Base-by-base conservation (phyloP, 2,329 filamentous ascomycete species). In the Colletotrichum neosansevieriae region DNA sequence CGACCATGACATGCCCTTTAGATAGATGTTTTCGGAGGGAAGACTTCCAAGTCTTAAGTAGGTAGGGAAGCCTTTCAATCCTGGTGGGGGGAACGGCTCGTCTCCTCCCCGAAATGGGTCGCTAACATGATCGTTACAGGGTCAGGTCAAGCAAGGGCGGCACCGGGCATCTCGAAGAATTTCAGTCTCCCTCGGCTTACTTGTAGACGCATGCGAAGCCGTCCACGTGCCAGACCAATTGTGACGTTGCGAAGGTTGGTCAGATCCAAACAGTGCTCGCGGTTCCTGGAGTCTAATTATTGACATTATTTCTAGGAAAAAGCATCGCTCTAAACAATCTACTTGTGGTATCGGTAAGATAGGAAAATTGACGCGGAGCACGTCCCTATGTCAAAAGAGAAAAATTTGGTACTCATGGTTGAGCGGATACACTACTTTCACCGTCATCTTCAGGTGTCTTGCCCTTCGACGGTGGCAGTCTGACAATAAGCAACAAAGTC, bases 401-500 rank as follows among this genome's bases (percentile, higher is more conserved):
- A 45, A 44, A 29, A 13, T 10, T 13, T 11, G 42, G 32, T 15
- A 17, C 17, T 54, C 38, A 38, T 42, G 13, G 45, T 12, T 44
- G 17, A 42, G 49, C 40, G 13, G 53, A 19, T 3, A 21, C 19
- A 12, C 19, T 45, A 6, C 7, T 32, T 3, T 32, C 42, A 34
- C 38, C 40, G 11, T 50, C 61, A 34, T 68, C 61, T 7, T 40
- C 61, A 13, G 59, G 4, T 38, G 57, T 45, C 21, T 57, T 62
- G 15, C 51, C 32, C 17, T 69, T 44, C 3, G 40, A 9, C 3
- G 57, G 44, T 24, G 68, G 68, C 17, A 70, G 54, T 11, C 68
- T 63, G 4, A 70, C 67, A 15, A 60, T 19, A 12, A 68, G 56
- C 50, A 68, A 44, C 40, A 70, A 12, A 0, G 34, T 54, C 36